Base-by-base conservation (phyloP, 2,329 filamentous ascomycete species). In the Claviceps africana region DNA sequence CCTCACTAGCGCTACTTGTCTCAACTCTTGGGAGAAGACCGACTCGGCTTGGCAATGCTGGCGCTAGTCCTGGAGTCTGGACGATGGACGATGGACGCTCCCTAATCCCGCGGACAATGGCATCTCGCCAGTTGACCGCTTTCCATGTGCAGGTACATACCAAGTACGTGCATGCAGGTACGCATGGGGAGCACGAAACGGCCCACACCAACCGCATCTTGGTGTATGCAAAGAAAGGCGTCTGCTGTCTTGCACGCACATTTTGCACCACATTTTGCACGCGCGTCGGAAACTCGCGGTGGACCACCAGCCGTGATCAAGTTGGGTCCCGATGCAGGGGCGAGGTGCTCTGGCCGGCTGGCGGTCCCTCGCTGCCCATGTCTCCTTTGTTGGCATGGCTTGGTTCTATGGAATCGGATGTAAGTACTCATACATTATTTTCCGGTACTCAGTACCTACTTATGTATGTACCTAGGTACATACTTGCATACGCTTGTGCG, bases 321-420 rank as follows among this genome's bases (percentile, higher is more conserved):
- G 19, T 51, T n/a, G 31, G 40, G 48, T n/a, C 40, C 25, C 37
- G 19, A 50, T 50, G 48, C 48, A 50, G 48, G 48, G 48, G 48
- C 17, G 21, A 43, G 39, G 33, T 10, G 43, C 43, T 45, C 43
- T 45, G 43, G 22, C 25, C 30, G 43, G 2, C 13, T 10, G 25
- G 43, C 25, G 15, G 25, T 30, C 25, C 15, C 25, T 28, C 43
- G 11, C 25, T 13, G 40, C 13, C 40, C 40, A 43, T 17, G 9
- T 22, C 22, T 43, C 13, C 11, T 21, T 25, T 22, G 48, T 49
- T 49, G 47, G 47, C 42, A n/a, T 13, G 9, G 47, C 25, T 19
- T 17, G 10, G 9, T n/a, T n/a, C n/a, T n/a, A n/a, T n/a, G n/a
- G n/a, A n/a, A n/a, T n/a, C n/a, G n/a, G n/a, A n/a, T n/a, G n/a